Evolutionary conservation across 208 protist genomes (phyloP).

Genomic region (Crithidia brevicula): DNA sequence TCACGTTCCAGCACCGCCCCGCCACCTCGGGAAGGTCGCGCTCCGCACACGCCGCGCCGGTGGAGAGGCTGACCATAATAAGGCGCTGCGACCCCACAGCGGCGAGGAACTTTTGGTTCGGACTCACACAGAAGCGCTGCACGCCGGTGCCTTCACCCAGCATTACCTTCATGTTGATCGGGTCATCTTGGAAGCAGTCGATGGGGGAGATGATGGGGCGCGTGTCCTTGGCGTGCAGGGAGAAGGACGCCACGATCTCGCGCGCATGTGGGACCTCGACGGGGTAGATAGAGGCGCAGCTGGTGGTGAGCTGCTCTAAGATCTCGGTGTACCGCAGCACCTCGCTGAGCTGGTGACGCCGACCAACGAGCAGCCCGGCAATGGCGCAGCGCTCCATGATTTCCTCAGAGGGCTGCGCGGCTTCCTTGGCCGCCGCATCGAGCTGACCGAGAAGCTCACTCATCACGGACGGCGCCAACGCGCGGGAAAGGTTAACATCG

Average conservation of each 20-base stretch:
- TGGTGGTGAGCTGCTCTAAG: constrained; percentile 48
- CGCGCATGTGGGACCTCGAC: constrained; percentile 44
- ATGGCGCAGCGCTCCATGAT: constrained; percentile 57
- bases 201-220: constrained; percentile 64
- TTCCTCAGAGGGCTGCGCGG: constrained; percentile 22
- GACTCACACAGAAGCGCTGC: constrained; percentile 77
- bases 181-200: constrained; percentile 67
- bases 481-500: constrained; percentile 39
- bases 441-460: constrained; percentile 36
- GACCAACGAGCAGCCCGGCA: constrained; percentile 61
- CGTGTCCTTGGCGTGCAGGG: constrained; percentile 34
- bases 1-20: constrained; percentile 54
- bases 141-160: constrained; percentile 67
- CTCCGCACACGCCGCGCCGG: constrained; percentile 43
- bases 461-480: constrained; percentile 30
- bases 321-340: constrained; percentile 64
- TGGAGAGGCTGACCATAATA: constrained; percentile 47
- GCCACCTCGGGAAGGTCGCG: constrained; percentile 38
- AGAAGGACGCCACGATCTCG: constrained; percentile 57
- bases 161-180: constrained; percentile 47
- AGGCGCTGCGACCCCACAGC: constrained; percentile 51
- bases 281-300: constrained; percentile 36
- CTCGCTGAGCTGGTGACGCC: constrained; percentile 58
- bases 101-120: constrained; percentile 58
- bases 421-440: constrained; percentile 28